Evolutionary conservation across 371 early-diverging fungal species (phyloP).

Genomic region (Polyrhizophydium stewartii): DNA sequence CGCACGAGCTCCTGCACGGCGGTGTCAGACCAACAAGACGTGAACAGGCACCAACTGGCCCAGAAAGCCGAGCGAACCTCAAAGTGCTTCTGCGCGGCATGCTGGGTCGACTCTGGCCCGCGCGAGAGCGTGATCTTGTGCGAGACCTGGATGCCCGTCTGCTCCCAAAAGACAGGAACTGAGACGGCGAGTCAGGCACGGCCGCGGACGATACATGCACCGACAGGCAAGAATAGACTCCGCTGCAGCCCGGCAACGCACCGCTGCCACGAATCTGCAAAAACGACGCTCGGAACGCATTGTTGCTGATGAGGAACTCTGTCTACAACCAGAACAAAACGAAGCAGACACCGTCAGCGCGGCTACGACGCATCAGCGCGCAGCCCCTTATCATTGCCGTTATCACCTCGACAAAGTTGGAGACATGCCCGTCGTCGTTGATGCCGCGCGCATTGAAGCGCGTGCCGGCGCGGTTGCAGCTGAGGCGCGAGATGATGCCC

Average conservation of each 20-base stretch:
- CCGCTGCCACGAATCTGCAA: slow-evolving; percentile 92
- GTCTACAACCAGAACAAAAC: slow-evolving; percentile 44
- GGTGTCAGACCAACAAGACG: not conserved
- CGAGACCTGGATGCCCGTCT: slow-evolving; percentile 74
- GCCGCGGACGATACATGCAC: too few relatives aligned
- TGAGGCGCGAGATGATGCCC: slow-evolving; percentile 83
- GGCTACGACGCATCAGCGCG: too few relatives aligned
- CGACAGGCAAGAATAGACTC: too few relatives aligned
- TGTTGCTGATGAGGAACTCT: slow-evolving; percentile 64
- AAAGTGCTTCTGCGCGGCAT: slow-evolving; percentile 45
- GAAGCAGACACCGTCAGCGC: too few relatives aligned
- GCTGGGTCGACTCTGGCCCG: slow-evolving; percentile 30
- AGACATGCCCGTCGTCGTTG: slow-evolving; percentile 94
- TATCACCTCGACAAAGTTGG: slow-evolving; percentile 99
- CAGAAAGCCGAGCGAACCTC: slow-evolving; percentile 40
- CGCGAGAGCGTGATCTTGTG: slow-evolving; percentile 74
- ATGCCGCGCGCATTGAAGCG: slow-evolving; percentile 95
- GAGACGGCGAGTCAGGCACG: too few relatives aligned
- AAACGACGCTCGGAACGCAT: slow-evolving; percentile 59
- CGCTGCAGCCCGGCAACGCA: too few relatives aligned
- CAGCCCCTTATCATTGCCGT: too few relatives aligned
- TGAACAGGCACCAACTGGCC: slow-evolving; percentile 11
- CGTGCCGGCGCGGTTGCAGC: slow-evolving; percentile 92
- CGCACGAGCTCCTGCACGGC: slow-evolving; percentile 62
- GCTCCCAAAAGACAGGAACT: slow-evolving; percentile 85